Conservation (phyloP, 805 yeast species). For the Priceomyces carsonii region DNA sequence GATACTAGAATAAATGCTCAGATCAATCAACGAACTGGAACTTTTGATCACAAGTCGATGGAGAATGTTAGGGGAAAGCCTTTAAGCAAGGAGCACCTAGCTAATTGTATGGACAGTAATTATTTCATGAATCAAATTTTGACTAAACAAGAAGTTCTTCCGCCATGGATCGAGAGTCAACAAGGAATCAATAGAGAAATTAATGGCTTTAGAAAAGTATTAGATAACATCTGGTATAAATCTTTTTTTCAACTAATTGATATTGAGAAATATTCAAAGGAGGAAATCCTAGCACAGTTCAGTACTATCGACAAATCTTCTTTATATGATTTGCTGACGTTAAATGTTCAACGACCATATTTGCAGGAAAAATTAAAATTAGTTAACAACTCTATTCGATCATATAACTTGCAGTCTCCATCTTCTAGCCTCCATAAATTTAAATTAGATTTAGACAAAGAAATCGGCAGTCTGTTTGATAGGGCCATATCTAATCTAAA, state of each 20-base stretch:
- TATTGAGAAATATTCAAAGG: slow-evolving; percentile 4
- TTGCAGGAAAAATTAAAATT: slow-evolving; percentile 20
- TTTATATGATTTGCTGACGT: neutral
- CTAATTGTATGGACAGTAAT: slow-evolving; percentile 61
- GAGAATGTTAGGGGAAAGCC: slow-evolving; percentile 58
- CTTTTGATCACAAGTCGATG: slow-evolving; percentile 57
- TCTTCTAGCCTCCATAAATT: slow-evolving; percentile 37
- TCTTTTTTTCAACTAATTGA: slow-evolving; percentile 14
- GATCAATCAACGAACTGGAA: slow-evolving; percentile 65
- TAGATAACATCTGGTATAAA: slow-evolving; percentile 42
- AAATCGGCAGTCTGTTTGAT: slow-evolving; percentile 20
- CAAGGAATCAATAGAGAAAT: slow-evolving; percentile 64
- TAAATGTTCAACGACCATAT: slow-evolving; percentile 14
- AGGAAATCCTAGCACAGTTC: neutral
- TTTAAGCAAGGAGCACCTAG: slow-evolving; percentile 51
- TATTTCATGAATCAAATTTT: slow-evolving; percentile 79
- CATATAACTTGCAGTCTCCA: slow-evolving; percentile 42
- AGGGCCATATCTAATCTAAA: slow-evolving; percentile 16
- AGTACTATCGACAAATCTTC: neutral
- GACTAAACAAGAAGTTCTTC: slow-evolving; percentile 72
- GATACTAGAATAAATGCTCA: slow-evolving; percentile 70
- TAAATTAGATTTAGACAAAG: slow-evolving; percentile 30
- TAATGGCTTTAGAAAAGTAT: slow-evolving; percentile 43
- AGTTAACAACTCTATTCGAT: slow-evolving; percentile 27
- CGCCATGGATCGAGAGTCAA: slow-evolving; percentile 88